Percentiles rank a stretch among this genome's conserved stretches.
Conservation (phyloP, 2,329 filamentous ascomycete genomes). For the Arthrinium phaeospermum region DNA sequence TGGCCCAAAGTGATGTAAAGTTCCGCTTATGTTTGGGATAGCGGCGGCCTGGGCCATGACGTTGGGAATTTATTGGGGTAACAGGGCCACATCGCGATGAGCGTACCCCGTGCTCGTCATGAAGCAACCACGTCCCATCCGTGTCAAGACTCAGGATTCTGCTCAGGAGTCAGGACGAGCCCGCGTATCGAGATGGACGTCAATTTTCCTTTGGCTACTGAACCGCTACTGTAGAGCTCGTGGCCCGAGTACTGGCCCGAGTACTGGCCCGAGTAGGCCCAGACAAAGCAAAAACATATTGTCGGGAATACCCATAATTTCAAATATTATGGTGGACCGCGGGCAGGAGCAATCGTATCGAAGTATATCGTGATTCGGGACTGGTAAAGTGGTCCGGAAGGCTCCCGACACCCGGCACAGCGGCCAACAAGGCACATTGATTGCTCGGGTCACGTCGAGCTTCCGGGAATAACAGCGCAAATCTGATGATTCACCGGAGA, state of each 20-base stretch:
- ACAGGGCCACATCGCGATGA: not conserved
- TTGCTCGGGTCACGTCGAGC: not conserved
- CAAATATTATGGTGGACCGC: not conserved
- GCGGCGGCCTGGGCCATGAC: not conserved
- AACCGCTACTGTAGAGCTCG: not conserved
- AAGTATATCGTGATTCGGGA: not conserved
- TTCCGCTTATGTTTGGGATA: not conserved
- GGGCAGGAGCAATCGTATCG: not conserved
- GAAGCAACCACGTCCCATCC: not conserved
- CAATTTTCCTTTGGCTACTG: not conserved
- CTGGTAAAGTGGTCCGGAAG: not conserved
- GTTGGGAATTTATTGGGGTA: conserved; percentile 4
- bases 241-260: not conserved
- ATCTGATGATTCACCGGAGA: not conserved
- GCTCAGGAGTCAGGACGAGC: not conserved
- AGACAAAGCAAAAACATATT: conserved; percentile 13
- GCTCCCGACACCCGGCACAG: not conserved
- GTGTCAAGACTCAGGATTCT: not conserved
- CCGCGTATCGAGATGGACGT: not conserved
- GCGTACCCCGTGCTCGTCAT: not conserved
- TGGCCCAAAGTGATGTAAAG: not conserved
- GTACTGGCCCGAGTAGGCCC: not conserved
- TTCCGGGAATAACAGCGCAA: not conserved
- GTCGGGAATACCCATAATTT: conserved; percentile 11
- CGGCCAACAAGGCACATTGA: not conserved